Evolutionary conservation across 768 basidiomycete genomes (phyloP), one percentile per base, ranked within the genome.

Genomic region (Tricholoma sp.): DNA sequence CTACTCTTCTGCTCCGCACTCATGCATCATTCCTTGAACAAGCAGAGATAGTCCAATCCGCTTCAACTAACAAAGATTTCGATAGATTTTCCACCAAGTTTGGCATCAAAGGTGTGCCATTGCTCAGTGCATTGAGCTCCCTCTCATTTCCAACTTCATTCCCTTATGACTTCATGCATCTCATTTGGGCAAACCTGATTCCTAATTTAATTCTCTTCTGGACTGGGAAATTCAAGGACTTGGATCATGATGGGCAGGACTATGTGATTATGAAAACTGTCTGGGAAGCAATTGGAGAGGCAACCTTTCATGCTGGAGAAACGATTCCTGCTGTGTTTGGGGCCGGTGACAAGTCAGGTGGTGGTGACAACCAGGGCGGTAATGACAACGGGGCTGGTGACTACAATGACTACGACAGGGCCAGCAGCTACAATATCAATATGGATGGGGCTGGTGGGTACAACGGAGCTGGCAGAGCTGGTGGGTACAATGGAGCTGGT

Each of bases 81-180:
- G 59, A 69, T 8, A 6, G 17, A 1, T 58, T 64, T 2, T 53
- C 67, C 9, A 63, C 52, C 36, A 17, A 36, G 18, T 68, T 55
- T 54, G 74, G 78, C 1, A 68, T 76, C 55, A 74, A 75, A 44
- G 71, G 68, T 2, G 15, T 68, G 11, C 65, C 75, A 0, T 18
- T 72, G 1, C 68, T 78, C 34, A 34, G 34, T 34, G 12, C 20
- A 11, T 66, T 79, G 1, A 50, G 61, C 1, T 75, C 70, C 0
- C 54, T 78, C 24, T 24, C 4, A 4, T 24, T 24, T 24, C 24
- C 24, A 24, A 24, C 20, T 62, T 74, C 73, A 10, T 75, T 77
- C 20, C 77, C 77, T 0, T 72, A 73, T 57, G 79, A 82, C 52
- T 77, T 79, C 63, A 80, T 81, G 74, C 80, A 82, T 52, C 66